phyloP scores from a whole-genome alignment of 352 stramenopile genomes.

The Pythium inflatum region DNA sequence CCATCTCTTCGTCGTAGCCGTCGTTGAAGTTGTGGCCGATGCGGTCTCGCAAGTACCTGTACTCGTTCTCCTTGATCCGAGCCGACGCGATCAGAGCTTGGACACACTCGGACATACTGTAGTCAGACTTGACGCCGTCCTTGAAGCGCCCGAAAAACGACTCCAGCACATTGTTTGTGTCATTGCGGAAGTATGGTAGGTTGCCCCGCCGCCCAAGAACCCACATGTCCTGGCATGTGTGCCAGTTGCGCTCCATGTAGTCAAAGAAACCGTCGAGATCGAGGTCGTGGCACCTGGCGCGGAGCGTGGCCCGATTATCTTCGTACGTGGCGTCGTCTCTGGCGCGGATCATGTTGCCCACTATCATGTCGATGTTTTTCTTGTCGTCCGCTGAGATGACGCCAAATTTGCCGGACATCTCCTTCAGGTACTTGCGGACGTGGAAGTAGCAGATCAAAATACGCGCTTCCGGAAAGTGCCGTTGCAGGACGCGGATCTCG shows the following conservation, averaged over 20 bases:
- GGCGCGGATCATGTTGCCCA: conserved; percentile 23
- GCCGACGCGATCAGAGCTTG: background rate
- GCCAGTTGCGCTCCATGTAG: conserved; percentile 37
- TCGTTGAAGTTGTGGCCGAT: conserved; percentile 18
- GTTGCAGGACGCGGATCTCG: conserved; percentile 32
- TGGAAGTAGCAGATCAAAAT: conserved; percentile 38
- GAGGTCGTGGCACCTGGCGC: background rate
- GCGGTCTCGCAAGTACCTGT: background rate
- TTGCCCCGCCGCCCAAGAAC: conserved; percentile 20
- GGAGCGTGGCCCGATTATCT: background rate
- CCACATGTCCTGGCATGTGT: conserved; percentile 35
- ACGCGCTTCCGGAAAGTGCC: conserved; percentile 13
- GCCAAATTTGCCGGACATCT: conserved; percentile 20
- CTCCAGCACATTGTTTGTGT: conserved; percentile 20
- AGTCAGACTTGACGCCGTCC: background rate
- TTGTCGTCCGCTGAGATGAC: conserved; percentile 18
- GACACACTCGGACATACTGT: background rate
- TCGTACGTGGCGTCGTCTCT: conserved; percentile 5
- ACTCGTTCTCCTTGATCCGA: background rate
- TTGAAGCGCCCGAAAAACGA: conserved; percentile 2
- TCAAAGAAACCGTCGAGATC: conserved; percentile 5
- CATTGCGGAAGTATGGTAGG: conserved; percentile 26
- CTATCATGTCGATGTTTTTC: background rate
- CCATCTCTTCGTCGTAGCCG: conserved; percentile 35
- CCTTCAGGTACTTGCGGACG: conserved; percentile 31